A percentile compares a stretch with the other conserved stretches of the same genome.
These are phyloP conservation scores for Lentinula boryana DNA, from an alignment of 768 basidiomycete species.

Conservation along the genomic window DNA sequence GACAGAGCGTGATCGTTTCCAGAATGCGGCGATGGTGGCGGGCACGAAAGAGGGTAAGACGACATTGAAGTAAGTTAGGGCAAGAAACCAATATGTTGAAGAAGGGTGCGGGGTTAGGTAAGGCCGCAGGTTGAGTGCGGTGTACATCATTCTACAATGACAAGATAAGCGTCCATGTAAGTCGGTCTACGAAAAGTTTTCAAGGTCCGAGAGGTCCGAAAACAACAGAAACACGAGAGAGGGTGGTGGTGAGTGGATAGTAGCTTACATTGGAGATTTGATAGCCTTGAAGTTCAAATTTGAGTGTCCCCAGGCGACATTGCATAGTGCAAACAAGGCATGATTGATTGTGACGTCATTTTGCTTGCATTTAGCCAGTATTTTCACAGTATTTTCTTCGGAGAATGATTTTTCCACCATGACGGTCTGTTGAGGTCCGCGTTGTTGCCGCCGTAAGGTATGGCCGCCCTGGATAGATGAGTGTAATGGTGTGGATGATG, in stretches of 20 bases:
- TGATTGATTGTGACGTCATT: slow-evolving; percentile 57
- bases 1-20: slow-evolving; percentile 50
- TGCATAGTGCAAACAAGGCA: slow-evolving; percentile 52
- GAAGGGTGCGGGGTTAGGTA: slow-evolving; percentile 29
- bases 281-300: slow-evolving; percentile 17
- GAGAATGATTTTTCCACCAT: slow-evolving; percentile 23
- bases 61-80: slow-evolving; percentile 60
- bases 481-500: not conserved
- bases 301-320: slow-evolving; percentile 47
- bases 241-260: not conserved
- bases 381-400: slow-evolving; percentile 29
- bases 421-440: slow-evolving; percentile 26
- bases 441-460: slow-evolving; percentile 35
- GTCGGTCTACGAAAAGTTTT: not conserved
- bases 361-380: slow-evolving; percentile 52
- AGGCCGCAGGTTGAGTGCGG: slow-evolving; percentile 59
- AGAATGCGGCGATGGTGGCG: slow-evolving; percentile 33
- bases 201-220: not conserved
- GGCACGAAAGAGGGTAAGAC: slow-evolving; percentile 56
- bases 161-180: not conserved
- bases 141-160: slow-evolving; percentile 54
- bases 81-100: slow-evolving; percentile 55
- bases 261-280: slow-evolving; percentile 16
- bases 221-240: not conserved
- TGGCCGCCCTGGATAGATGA: slow-evolving; percentile 45